Conservation (phyloP, 73 alveolate species). For the Chromera velia region DNA sequence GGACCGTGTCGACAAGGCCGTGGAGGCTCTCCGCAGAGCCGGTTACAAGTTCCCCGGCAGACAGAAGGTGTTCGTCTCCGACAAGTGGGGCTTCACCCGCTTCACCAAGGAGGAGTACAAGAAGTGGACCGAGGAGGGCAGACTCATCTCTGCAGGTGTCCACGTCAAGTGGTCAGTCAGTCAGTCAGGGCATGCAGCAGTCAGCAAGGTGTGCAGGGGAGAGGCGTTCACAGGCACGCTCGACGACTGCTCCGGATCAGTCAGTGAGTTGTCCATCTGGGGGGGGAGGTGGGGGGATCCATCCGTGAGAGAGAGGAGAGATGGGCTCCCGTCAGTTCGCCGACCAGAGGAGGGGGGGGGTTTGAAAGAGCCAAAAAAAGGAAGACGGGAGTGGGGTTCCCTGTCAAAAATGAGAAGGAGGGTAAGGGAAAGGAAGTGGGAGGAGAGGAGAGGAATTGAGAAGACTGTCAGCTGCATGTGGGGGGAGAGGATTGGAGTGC, state of each 20-base stretch:
- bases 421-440: no score
- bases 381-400: no score
- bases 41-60: conserved; percentile 96
- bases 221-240: not conserved
- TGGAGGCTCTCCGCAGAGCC: conserved; percentile 89
- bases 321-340: no score
- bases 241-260: not conserved
- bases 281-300: no score
- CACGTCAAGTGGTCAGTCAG: conserved; percentile 51
- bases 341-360: no score
- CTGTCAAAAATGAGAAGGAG: no score
- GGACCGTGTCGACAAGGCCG: conserved; percentile 68
- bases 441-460: no score
- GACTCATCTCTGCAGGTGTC: conserved; percentile 74
- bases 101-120: conserved; percentile 75
- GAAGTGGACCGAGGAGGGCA: conserved; percentile 65
- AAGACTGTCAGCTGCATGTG: no score
- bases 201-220: not conserved
- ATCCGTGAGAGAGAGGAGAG: no score
- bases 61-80: conserved; percentile 84
- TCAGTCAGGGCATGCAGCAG: not conserved
- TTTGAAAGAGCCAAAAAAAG: no score
- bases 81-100: conserved; percentile 95
- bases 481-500: no score
- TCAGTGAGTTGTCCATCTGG: no score